Evolutionary conservation across 2,329 filamentous ascomycete species (phyloP).

Genomic region (Aureobasidium pullulans): DNA sequence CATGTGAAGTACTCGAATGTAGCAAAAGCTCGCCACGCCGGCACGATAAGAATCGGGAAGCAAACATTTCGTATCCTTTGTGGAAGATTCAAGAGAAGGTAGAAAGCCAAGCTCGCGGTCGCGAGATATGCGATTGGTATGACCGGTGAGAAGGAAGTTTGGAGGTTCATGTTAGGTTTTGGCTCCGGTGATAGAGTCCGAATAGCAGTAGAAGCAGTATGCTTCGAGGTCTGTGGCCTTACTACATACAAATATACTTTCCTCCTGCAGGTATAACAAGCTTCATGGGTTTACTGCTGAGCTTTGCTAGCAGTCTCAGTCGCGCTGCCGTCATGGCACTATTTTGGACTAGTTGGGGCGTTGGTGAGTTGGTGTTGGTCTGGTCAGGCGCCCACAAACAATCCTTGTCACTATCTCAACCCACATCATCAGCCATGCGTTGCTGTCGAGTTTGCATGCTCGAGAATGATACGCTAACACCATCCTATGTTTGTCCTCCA

Average conservation of each 20-base stretch:
- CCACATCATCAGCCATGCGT: too few relatives aligned
- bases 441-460: too few relatives aligned
- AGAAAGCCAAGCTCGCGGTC: not conserved
- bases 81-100: not conserved
- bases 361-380: conserved; percentile 5
- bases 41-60: not conserved
- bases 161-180: not conserved
- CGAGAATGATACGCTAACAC: too few relatives aligned
- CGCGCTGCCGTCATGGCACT: not conserved
- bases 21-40: not conserved
- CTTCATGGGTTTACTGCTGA: too few relatives aligned
- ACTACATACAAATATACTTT: too few relatives aligned
- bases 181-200: not conserved
- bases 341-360: not conserved
- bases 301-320: too few relatives aligned
- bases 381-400: too few relatives aligned
- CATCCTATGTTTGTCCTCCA: too few relatives aligned
- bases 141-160: not conserved
- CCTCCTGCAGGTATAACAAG: too few relatives aligned
- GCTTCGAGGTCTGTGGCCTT: too few relatives aligned
- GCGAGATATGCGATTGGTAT: not conserved
- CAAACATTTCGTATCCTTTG: not conserved
- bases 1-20: not conserved
- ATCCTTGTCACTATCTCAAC: too few relatives aligned
- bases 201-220: too few relatives aligned